Evolutionary conservation across 805 yeast genomes (phyloP), one percentile per base, ranked within the genome.

Genomic region (Debaryomyces prosopidis): DNA sequence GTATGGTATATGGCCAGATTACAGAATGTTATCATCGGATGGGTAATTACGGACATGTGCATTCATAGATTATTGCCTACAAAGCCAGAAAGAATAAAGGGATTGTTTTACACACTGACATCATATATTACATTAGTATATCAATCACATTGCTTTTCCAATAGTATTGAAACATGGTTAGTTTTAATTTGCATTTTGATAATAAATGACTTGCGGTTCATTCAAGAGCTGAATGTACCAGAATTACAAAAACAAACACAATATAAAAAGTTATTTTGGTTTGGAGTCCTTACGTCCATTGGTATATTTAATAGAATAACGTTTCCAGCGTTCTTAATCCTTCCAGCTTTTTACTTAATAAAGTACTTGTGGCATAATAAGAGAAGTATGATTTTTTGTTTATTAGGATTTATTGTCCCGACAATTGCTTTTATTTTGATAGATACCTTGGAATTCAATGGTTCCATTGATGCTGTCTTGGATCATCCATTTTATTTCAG

Each of bases 101-200:
- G 81, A 1, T 54, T 76, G 2, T 72, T 76, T 43, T 78, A 80
- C 50, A 65, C 68, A n/a, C 75, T 71, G 65, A 73, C 82, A 1
- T 76, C 81, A 4, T 92, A 87, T 58, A 76, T 89, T 27, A 84
- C 96, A 0, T 73, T 89, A 70, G 80, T 84, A 0, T 84, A 84
- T 55, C 98, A 94, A 59, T 74, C 88, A 0, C 97, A 90, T 59
- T 82, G 95, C 0, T 87, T 94, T 55, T 87, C 96, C n/a, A 94
- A 94, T 60, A 80, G 90, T 17, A 58, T 88, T 1, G 99, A 94
- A 61, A 85, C 87, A 32, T 62, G 67, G 44, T 59, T 85, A 35
- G 67, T 86, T 8, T 53, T 84, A 16, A 60, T 78, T 52, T 60
- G 74, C 12, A 57, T 87, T 5, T 77, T 75, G 47, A 60, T 83